Conservation (phyloP, 1,284 basidiomycete species). For the Ceratobasidium sp. region DNA sequence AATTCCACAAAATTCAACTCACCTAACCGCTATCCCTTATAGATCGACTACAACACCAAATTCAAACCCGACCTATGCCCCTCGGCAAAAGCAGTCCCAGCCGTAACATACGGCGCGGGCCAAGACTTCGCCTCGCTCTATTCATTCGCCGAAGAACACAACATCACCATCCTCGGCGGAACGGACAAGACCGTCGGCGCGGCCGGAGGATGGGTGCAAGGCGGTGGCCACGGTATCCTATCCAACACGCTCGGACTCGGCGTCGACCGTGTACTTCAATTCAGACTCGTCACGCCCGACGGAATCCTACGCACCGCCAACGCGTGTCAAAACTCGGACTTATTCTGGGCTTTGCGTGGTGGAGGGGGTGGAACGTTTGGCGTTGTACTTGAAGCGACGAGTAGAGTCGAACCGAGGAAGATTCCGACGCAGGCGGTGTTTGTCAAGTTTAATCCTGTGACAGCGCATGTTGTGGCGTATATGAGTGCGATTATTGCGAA, state of each 20-base stretch:
- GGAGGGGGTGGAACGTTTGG: conserved; percentile 48
- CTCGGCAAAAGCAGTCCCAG: conserved; percentile 37
- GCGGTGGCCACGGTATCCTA: conserved; percentile 50
- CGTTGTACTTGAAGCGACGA: conserved; percentile 39
- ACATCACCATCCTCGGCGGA: conserved; percentile 49
- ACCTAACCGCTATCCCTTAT: not conserved
- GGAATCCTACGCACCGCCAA: conserved; percentile 16
- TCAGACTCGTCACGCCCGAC: conserved; percentile 44
- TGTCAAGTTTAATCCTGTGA: conserved; percentile 44
- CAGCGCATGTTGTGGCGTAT: conserved; percentile 33
- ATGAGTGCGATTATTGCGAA: conserved; percentile 28
- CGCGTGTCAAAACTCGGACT: conserved; percentile 55
- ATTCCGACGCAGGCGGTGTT: conserved; percentile 41
- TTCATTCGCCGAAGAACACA: conserved; percentile 47
- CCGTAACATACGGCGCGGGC: conserved; percentile 41
- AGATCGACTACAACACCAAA: conserved; percentile 47
- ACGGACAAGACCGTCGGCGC: conserved; percentile 67
- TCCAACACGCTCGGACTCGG: conserved; percentile 44
- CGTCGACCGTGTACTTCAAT: conserved; percentile 39
- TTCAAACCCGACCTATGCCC: conserved; percentile 48
- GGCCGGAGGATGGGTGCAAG: conserved; percentile 64
- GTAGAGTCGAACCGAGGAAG: conserved; percentile 28
- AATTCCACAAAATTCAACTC: not conserved
- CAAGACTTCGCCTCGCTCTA: conserved; percentile 45
- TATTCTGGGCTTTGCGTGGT: conserved; percentile 47